Base-by-base conservation (phyloP, 2,329 filamentous ascomycete genomes). In the Monilinia vaccinii-corymbosi region DNA sequence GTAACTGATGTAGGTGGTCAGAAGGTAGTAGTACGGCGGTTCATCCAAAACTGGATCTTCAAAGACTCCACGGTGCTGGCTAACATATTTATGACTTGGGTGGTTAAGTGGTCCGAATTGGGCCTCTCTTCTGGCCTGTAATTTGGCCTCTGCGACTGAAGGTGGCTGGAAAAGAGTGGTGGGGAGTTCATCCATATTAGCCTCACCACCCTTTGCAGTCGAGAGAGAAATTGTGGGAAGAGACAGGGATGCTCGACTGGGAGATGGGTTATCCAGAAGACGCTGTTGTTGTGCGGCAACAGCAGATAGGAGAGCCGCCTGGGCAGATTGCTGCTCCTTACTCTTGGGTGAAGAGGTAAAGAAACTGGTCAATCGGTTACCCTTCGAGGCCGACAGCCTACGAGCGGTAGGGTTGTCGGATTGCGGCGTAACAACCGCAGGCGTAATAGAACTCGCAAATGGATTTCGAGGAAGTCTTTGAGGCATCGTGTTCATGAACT, bases 1-100 rank as follows among this genome's bases (percentile, higher is more conserved):
- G 75, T 99, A 99, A 76, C 91, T 97, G 75, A 99, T 90, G 79
- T 99, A 99, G 70, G 94, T 99, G 40, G 94, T 97, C 68, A 99
- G 82, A 70, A 99, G 84, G 76, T 89, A 97, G 79, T 92, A 97
- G 77, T 97, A 97, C 21, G 93, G 91, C 46, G 94, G 93, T 74
- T 97, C 93, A 71, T 99, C 94, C 72, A 96, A 90, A 62, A 97
- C 79, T 6, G 93, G 92, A 42, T 91, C 83, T 49, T 86, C 85
- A 61, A 97, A 87, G 44, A 87, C 83, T 68, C 85, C 83, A 63
- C 88, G 85, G 73, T 95, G 91, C 74, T 88, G 85, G 79, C 92
- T 97, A 64, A 89, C 86, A 77, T 97, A 96, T 71, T 89, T 83
- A 75, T 99, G 93, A 70, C 81, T 87, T 55, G 85, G 82, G 66